Evolutionary conservation across 2,329 filamentous ascomycete species (phyloP), one percentile per base, ranked within the genome.

Genomic region (Dactylellina sp.): DNA sequence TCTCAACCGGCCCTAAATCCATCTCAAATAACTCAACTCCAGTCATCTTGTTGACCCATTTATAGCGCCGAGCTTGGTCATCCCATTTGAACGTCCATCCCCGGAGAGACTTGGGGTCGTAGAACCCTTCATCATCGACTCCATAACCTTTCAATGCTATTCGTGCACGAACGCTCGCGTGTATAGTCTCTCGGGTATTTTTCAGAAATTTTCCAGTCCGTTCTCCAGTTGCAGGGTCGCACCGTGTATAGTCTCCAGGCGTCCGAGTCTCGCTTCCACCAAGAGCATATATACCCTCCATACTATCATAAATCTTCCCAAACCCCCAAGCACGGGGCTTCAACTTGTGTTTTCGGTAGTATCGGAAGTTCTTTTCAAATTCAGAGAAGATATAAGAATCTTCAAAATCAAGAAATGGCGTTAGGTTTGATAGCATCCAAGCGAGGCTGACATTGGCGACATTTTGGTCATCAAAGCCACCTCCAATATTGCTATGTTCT

Each of bases 261-360:
- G 70, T 61, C 2, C 70, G 39, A 22, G 53, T 56, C 25, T 74
- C 61, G 20, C 61, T 74, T 0, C 70, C 70, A 47, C 55, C 61
- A 1, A 74, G 53, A 9, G 70, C 70, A 37, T 74, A 74, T n/a
- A 74, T 57, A 12, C 70, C 70, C 2, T 65, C 62, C 70, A 66
- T 61, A 35, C 53, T 65, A 14, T 74, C 35, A 22, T 74, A 66
- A 11, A 74, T 66, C 28, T 74, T 74, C 12, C 70, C 70, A 25
- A 74, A 74, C 1, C 70, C 62, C 70, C 70, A 74, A 12, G 70
- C 57, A 20, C 70, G 42, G 14, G 61, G 70, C 40, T 64, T 71
- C 14, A 64, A 37, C 35, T 64, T 64, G 16, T 24, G 47, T 22
- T 61, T 53, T 25, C 32, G 46, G 25, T 74, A 74, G 25, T 74